A percentile compares a stretch with the other conserved stretches of the same genome.
phyloP scores from a whole-genome alignment of 495 filamentous ascomycete genomes.

The Xylaria bambusicola region DNA sequence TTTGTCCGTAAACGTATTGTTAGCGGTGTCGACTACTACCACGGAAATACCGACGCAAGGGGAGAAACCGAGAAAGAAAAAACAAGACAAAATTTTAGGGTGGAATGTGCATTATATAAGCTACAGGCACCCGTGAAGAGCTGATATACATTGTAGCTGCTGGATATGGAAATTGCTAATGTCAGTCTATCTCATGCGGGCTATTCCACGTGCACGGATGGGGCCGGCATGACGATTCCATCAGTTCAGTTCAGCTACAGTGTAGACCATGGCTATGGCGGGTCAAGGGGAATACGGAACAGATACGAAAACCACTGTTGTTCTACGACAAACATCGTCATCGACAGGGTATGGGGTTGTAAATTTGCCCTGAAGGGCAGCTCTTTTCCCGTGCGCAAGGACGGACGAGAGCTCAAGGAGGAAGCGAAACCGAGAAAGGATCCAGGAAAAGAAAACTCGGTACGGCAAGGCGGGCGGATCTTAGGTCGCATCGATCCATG shows the following conservation, averaged over 20 bases:
- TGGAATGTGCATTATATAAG: not conserved
- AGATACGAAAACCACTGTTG: not conserved
- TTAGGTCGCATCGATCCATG: not conserved
- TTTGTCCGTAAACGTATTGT: not conserved
- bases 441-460: not conserved
- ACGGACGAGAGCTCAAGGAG: not conserved
- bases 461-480: constrained; percentile 1
- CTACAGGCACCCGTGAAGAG: not conserved
- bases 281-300: not conserved
- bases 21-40: not conserved
- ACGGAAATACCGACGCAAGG: not conserved
- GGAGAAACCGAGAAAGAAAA: not conserved
- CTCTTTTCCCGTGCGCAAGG: not conserved
- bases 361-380: not conserved
- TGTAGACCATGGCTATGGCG: not conserved
- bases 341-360: constrained; percentile 1
- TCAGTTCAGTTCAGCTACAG: not conserved
- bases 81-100: too few relatives aligned
- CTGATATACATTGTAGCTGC: not conserved
- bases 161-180: constrained; percentile 7
- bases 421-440: not conserved
- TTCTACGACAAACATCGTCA: not conserved
- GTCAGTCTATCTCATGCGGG: constrained; percentile 1
- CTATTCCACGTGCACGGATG: not conserved
- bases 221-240: not conserved